These are phyloP conservation scores for Leccinellum rugosiceps DNA, from an alignment of 768 basidiomycete genomes.

Conservation along the genomic window DNA sequence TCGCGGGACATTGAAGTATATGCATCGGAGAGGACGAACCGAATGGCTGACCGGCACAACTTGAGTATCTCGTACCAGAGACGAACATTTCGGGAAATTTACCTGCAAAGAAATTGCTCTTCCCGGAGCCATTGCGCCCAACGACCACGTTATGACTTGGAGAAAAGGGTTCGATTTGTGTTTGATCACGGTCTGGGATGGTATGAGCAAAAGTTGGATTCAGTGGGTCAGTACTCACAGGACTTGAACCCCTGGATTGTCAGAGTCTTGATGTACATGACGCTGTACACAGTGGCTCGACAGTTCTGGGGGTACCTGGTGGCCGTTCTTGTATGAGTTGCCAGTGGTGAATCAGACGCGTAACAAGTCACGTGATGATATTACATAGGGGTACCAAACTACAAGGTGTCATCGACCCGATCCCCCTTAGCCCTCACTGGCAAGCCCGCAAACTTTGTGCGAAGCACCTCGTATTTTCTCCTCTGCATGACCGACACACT, in stretches of 20 bases:
- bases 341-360: constrained; percentile 1
- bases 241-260: constrained; percentile 98
- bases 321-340: too few species aligned
- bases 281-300: background rate
- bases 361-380: constrained; percentile 22
- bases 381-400: background rate
- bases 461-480: constrained; percentile 74
- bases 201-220: constrained; percentile 3
- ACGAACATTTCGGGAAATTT: constrained; percentile 17
- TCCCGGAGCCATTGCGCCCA: constrained; percentile 95
- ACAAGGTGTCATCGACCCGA: constrained; percentile 12
- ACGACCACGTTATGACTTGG: constrained; percentile 95
- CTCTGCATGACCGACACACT: constrained; percentile 83
- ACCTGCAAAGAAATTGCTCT: constrained; percentile 99
- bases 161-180: constrained; percentile 92
- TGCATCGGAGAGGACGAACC: constrained; percentile 96
- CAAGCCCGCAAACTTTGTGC: constrained; percentile 81
- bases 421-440: constrained; percentile 47
- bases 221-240: constrained; percentile 46
- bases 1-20: constrained; percentile 95
- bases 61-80: constrained; percentile 2
- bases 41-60: constrained; percentile 60
- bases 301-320: too few species aligned
- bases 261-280: constrained; percentile 83
- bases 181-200: constrained; percentile 74